Evolutionary conservation across 352 stramenopile genomes (phyloP).

Genomic region (Globisporangium nunn): DNA sequence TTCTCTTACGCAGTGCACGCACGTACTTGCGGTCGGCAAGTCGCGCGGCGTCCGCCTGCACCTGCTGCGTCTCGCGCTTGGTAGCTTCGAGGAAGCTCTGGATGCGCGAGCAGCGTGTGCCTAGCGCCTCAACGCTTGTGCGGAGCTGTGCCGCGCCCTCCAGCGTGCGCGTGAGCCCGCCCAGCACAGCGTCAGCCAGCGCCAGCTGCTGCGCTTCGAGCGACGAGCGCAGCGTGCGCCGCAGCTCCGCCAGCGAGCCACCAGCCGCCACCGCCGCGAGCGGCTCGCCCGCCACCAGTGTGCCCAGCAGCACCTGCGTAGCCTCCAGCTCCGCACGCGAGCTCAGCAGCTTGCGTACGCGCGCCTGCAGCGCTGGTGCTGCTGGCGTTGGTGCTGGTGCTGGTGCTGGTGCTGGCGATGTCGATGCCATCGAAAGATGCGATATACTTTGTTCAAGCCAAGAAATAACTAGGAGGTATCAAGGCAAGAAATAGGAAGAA

Average conservation of each 20-base stretch:
- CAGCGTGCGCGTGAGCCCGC: conserved; percentile 36
- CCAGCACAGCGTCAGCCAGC: conserved; percentile 39
- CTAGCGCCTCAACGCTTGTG: conserved; percentile 31
- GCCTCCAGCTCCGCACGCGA: conserved; percentile 57
- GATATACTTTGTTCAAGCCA: background rate
- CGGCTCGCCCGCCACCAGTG: conserved; percentile 31
- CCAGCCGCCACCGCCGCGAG: background rate
- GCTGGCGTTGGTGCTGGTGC: background rate
- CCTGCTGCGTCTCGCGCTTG: conserved; percentile 58
- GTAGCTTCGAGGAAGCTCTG: conserved; percentile 52
- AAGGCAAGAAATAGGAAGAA: background rate
- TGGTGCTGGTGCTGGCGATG: background rate
- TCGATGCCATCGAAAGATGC: background rate
- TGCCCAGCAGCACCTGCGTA: conserved; percentile 47
- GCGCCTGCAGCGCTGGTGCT: conserved; percentile 26
- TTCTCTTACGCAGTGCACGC: background rate
- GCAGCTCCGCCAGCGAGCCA: conserved; percentile 29
- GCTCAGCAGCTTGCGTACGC: conserved; percentile 57
- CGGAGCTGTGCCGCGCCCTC: conserved; percentile 27
- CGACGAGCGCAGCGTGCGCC: conserved; percentile 34
- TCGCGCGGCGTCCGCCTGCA: conserved; percentile 42
- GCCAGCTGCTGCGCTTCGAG: conserved; percentile 48
- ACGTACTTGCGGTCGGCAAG: conserved; percentile 38
- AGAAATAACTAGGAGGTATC: background rate
- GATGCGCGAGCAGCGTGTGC: conserved; percentile 38